These are phyloP conservation scores for Apiotrichum gracile DNA, from an alignment of 1,284 basidiomycete species.

Conservation along the genomic window DNA sequence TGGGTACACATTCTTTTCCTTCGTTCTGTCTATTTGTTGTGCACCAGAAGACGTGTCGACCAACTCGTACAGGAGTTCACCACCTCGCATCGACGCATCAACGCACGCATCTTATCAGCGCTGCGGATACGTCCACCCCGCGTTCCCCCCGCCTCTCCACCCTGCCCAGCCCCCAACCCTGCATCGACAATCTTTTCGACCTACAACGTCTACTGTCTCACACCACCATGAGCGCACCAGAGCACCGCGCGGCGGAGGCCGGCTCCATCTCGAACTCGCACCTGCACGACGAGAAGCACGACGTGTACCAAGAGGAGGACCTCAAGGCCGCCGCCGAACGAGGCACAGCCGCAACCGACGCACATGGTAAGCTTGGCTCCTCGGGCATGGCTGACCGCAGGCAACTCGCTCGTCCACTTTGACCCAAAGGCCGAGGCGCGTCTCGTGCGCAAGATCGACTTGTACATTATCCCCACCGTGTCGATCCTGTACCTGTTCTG, in stretches of 20 bases:
- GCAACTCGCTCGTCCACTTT: constrained; percentile 9
- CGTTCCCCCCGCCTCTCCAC: too few relatives aligned
- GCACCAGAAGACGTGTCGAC: too few relatives aligned
- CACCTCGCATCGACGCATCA: too few relatives aligned
- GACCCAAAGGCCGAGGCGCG: constrained; percentile 16
- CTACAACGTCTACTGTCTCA: too few relatives aligned
- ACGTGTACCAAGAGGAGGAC: background rate
- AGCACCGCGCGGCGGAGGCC: background rate
- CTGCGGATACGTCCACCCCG: too few relatives aligned
- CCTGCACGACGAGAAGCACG: background rate
- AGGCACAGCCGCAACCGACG: background rate
- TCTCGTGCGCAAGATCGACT: constrained; percentile 22
- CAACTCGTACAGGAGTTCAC: too few relatives aligned
- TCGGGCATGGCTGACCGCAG: background rate
- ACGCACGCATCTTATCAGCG: too few relatives aligned
- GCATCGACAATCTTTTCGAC: too few relatives aligned
- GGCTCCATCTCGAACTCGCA: background rate
- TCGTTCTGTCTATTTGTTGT: too few relatives aligned
- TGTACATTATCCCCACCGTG: constrained; percentile 17
- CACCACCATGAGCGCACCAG: background rate
- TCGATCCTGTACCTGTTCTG: constrained; percentile 17
- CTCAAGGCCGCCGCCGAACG: background rate
- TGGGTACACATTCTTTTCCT: too few relatives aligned
- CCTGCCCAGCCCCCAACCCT: too few relatives aligned
- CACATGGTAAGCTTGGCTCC: too few relatives aligned